Conservation (phyloP, 2,329 filamentous ascomycete genomes). For the Colletotrichum incanum region DNA sequence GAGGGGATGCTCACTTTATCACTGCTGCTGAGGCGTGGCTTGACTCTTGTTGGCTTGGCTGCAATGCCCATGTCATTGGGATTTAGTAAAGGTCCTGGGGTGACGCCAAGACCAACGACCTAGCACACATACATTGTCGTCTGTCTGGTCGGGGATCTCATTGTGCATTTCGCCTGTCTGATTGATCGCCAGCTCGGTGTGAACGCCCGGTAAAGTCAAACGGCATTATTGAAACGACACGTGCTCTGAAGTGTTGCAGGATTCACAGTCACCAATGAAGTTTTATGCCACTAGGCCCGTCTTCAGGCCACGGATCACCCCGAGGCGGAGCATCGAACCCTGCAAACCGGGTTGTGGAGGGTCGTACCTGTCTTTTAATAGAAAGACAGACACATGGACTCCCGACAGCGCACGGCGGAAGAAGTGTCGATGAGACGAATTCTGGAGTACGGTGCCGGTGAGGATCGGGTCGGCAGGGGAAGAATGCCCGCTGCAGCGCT, state of each 20-base stretch:
- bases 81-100: neutral
- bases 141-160: neutral
- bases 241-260: neutral
- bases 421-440: neutral
- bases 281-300: neutral
- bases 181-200: conserved; percentile 20
- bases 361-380: conserved; percentile 5
- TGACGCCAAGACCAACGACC: conserved; percentile 7
- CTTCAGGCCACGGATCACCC: neutral
- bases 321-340: neutral
- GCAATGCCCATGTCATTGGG: neutral
- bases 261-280: neutral
- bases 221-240: conserved; percentile 2
- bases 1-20: conserved; percentile 14
- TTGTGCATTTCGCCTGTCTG: neutral
- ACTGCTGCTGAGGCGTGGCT: neutral
- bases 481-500: neutral
- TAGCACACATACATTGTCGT: neutral
- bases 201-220: conserved; percentile 8
- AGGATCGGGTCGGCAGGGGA: neutral
- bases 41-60: neutral
- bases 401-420: neutral
- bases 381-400: neutral
- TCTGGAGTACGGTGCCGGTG: neutral
- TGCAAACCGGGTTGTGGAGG: conserved; percentile 3